Evolutionary conservation across 129 eudicot species (phyloP), one percentile per base, ranked within the genome.

Genomic region (Logfia minima): DNA sequence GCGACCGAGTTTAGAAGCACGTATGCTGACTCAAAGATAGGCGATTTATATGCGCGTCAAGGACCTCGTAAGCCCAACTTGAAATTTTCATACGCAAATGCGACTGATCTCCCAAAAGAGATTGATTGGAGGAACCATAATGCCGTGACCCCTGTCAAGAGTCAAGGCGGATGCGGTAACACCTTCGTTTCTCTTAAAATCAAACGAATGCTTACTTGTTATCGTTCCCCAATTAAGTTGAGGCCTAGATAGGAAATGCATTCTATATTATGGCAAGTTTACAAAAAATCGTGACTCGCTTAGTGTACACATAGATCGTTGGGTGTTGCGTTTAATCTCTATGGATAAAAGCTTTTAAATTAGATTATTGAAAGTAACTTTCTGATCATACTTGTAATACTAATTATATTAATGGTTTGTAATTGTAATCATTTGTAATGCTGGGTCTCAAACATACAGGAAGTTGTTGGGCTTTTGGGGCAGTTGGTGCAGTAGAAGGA

Each of bases 401-500:
- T 17, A 56, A 17, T 56, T 52, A 52, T 4, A 56, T 56, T n/a
- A 59, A 19, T 18, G 8, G 23, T 55, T 55, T 55, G 59, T 52
- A 16, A 10, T 48, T 48, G n/a, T 48, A 3, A 39, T 39, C 2
- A 39, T 39, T 6, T 39, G 0, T 39, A 8, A 48, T 14, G 53
- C 23, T 55, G 7, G 59, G 22, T 55, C 22, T 55, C 24, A 56
- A 17, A 1, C 24, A 56, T 82, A 68, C 81, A 93, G 98, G 96
- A 28, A 86, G 98, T 87, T 90, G 96, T 75, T 90, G 95, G 96
- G 90, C 98, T n/a, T 90, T 93, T 79, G 89, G 96, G 28, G 84
- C 95, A 0, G 90, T 90, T 62, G 98, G 66, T 9, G 92, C 85
- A 39, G 88, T 87, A 1, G 98, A 93, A 74, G 96, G 96, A 26